These are phyloP conservation scores for Colletotrichum destructivum DNA, from an alignment of 2,329 filamentous ascomycete species.

Conservation along the genomic window DNA sequence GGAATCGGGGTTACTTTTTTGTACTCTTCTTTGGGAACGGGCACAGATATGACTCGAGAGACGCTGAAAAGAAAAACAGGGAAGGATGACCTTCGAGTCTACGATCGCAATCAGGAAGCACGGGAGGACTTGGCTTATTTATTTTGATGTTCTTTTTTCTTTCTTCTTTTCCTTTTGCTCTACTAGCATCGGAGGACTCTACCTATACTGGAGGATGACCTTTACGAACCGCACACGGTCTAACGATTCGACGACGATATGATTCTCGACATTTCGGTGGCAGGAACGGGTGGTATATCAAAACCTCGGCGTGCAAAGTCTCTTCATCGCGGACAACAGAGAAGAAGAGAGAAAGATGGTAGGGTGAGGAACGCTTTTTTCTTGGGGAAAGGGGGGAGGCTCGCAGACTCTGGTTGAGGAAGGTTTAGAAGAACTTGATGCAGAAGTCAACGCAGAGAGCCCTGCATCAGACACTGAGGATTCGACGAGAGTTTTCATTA, in stretches of 20 bases:
- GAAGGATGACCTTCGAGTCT: not conserved
- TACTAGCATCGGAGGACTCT: not conserved
- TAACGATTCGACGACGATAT: not conserved
- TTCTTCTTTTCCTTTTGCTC: too few species aligned
- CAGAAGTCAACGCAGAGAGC: not conserved
- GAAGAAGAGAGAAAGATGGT: too few species aligned
- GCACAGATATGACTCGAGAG: not conserved
- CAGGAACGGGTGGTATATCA: not conserved
- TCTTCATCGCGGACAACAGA: too few species aligned
- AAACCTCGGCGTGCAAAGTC: too few species aligned
- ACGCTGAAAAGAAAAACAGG: not conserved
- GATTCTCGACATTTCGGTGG: not conserved
- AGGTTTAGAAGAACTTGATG: too few species aligned
- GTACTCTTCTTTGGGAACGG: not conserved
- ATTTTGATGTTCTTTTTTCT: too few species aligned
- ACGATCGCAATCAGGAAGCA: not conserved
- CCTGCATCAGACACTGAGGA: not conserved
- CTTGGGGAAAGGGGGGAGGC: not conserved
- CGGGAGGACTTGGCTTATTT: not conserved
- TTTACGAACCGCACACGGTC: not conserved
- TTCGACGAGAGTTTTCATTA: not conserved
- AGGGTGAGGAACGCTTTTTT: not conserved
- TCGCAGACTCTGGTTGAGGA: not conserved
- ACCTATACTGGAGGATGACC: not conserved
- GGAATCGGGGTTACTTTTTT: not conserved